A percentile compares a stretch with the other conserved stretches of the same genome.
Conservation (phyloP, 768 basidiomycete species). For the Rhodotorula babjevae region DNA sequence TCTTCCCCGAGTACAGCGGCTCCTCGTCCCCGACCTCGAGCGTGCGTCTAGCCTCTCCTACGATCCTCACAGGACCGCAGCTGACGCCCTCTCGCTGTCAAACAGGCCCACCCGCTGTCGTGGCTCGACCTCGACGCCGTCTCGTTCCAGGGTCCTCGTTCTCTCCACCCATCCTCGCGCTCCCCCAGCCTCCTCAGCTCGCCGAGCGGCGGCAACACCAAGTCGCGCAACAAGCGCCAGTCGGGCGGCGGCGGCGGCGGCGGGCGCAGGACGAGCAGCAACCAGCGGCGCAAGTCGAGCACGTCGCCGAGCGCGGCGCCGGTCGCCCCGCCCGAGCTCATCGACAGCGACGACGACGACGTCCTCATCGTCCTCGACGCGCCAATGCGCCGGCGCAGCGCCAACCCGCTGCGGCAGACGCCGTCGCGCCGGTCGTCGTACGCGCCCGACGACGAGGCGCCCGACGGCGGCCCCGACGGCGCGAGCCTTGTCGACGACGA, state of each 20-base stretch:
- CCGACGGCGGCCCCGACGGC: background rate
- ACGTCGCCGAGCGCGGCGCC: background rate
- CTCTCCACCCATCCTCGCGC: background rate
- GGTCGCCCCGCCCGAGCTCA: background rate
- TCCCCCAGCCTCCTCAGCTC: background rate
- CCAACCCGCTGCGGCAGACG: background rate
- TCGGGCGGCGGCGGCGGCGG: background rate
- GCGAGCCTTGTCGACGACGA: conserved; percentile 27
- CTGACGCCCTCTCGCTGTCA: background rate
- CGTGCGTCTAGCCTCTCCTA: background rate
- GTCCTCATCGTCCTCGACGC: conserved; percentile 22
- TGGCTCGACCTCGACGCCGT: conserved; percentile 39
- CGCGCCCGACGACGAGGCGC: conserved; percentile 9
- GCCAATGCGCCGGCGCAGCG: background rate
- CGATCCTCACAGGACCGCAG: accelerated
- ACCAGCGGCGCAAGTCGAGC: conserved; percentile 17
- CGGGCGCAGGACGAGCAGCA: background rate
- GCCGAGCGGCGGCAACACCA: background rate
- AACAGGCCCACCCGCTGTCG: conserved; percentile 30
- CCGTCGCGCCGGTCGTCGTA: conserved; percentile 10
- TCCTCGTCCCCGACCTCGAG: background rate
- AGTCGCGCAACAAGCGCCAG: conserved; percentile 2
- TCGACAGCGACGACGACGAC: conserved; percentile 17
- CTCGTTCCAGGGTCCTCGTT: conserved; percentile 17
- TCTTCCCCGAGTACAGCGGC: background rate